phyloP scores from a whole-genome alignment of 2,329 filamentous ascomycete genomes.

The Ophiobolus disseminans region DNA sequence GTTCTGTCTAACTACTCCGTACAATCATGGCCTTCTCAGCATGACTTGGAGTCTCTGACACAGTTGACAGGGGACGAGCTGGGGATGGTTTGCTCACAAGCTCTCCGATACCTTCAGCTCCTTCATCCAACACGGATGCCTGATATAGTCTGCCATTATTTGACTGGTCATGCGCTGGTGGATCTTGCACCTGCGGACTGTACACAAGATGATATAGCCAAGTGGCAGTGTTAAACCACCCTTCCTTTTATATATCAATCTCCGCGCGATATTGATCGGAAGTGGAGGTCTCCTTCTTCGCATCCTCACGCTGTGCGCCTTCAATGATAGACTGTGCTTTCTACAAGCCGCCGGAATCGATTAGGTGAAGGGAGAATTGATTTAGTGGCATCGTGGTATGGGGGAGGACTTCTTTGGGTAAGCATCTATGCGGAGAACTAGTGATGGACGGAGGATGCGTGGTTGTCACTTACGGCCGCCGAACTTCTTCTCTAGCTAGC shows the following conservation, averaged over 20 bases:
- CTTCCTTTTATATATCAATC: conserved; percentile 18
- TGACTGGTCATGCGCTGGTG: neutral
- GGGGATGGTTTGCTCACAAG: neutral
- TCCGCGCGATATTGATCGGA: conserved; percentile 5
- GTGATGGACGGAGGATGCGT: neutral
- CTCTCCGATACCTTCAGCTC: neutral
- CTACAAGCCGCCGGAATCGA: conserved; percentile 24
- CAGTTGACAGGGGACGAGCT: neutral
- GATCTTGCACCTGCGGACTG: neutral
- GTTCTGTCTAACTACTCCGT: conserved; percentile 17
- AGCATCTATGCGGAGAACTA: no score
- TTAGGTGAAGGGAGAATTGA: conserved; percentile 6
- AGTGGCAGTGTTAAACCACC: conserved; percentile 24
- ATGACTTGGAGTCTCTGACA: neutral
- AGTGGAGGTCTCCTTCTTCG: conserved; percentile 4
- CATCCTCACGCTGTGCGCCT: conserved; percentile 17
- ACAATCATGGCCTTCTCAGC: conserved; percentile 9
- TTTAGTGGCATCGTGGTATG: neutral
- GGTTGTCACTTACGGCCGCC: conserved; percentile 1
- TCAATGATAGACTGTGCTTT: conserved; percentile 28
- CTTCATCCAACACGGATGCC: conserved; percentile 4
- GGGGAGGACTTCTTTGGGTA: no score
- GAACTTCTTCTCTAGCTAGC: conserved; percentile 20
- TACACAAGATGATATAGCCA: conserved; percentile 32
- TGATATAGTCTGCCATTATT: neutral